Evolutionary conservation across 352 stramenopile genomes (phyloP), one percentile per base, ranked within the genome.

Genomic region (Globisporangium cederbergense): DNA sequence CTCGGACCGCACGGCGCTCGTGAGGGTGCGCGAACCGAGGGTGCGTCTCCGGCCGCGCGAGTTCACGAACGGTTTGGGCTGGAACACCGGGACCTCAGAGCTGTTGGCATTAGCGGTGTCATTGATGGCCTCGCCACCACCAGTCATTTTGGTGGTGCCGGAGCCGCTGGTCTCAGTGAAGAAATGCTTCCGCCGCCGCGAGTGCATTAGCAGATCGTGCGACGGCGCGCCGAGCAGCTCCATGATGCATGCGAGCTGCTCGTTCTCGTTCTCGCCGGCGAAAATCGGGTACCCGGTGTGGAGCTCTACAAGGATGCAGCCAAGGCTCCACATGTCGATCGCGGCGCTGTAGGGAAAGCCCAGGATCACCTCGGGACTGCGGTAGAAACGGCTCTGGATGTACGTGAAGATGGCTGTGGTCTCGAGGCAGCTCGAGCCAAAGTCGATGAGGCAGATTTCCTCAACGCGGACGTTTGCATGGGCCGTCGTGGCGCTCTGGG

Each of bases 381-480:
- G 88, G 76, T 99, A 99, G 74, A 99, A 99, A 4, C 97, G 84
- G 25, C 88, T 98, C 68, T 99, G 97, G 64, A 99, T 98, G 81
- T 99, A 99, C 32, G 93, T 96, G 69, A 98, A 97, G 65, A 97
- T 84, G 0, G 90, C 89, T 52, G 93, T 81, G 0, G 52, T 42
- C 46, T 88, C 89, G 14, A 95, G 74, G 81, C 96, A 99, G 40
- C 91, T 98, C 46, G 89, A 98, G 32, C 97, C 97, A 81, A 99
- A 99, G 77, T 99, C 98, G 66, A 99, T 99, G 6, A 99, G 77
- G 38, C 74, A 86, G 50, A 91, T 72, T 6, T 45, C 66, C 3
- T 67, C 62, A 3, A 79, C 42, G 2, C 60, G 64, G 1, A 66
- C 40, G 40, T 67, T 65, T 0, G 66, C 67, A 22, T 65, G 63